Base-by-base conservation (phyloP, 2,329 filamentous ascomycete genomes). In the Alternaria sp. region DNA sequence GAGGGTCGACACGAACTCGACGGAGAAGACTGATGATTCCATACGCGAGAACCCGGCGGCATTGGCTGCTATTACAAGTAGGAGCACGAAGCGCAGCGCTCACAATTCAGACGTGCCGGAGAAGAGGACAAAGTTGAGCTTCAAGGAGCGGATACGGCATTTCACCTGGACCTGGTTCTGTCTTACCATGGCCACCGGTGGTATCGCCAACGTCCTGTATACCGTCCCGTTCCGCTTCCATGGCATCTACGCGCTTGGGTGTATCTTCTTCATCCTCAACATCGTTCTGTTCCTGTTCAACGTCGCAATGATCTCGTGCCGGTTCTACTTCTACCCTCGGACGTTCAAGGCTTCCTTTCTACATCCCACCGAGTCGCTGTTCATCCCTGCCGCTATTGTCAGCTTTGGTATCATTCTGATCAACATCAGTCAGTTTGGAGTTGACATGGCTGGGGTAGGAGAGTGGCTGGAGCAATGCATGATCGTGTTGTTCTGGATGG, bases 81-180 rank as follows among this genome's bases (percentile, higher is more conserved):
- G 47, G 17, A 63, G 50, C 3, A 62, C 60, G 10, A 50, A 12
- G 26, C 61, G 36, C 9, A 59, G 56, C 49, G 44, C 9, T 10
- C 57, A 8, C 13, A 47, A 26, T 19, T 7, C 15, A 13, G 51
- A 60, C 8, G 51, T 46, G 10, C 51, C 50, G 7, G 61, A 63
- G 36, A 59, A 60, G 19, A 26, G 59, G 54, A 62, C 45, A 36
- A 56, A 30, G 43, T 26, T 77, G 44, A 63, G 65, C 32, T 87
- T 85, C 81, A 84, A 81, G 65, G 81, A 87, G 67, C 80, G 88
- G n/a, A 84, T 89, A 47, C 80, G 85, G 54, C 88, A 90, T 78
- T 86, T 89, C 67, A 89, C 88, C 1, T 95, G 92, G 92, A 93
- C 91, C 0, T 95, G 89, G 85, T 95, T 93, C 72, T 92, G 91